Conservation (phyloP, 2,329 filamentous ascomycete genomes). For the Achaetomium macrosporum region DNA sequence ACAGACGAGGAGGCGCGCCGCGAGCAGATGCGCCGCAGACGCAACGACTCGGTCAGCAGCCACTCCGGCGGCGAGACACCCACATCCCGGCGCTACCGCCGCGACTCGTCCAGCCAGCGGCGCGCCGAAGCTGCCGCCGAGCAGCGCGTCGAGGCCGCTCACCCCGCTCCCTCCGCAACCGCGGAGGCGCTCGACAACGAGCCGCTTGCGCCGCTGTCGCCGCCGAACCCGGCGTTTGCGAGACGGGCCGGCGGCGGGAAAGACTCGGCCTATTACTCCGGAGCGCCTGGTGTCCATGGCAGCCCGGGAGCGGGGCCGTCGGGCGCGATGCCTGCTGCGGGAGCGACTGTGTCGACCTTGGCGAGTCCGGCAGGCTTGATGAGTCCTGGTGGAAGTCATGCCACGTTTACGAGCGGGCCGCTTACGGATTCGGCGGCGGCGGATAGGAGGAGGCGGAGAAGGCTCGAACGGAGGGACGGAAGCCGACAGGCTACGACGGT, state of each 20-base stretch:
- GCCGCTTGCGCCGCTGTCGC: slow-evolving; percentile 37
- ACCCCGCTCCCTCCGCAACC: neutral
- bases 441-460: slow-evolving; percentile 50
- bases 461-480: slow-evolving; percentile 47
- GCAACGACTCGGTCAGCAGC: slow-evolving; percentile 50
- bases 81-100: slow-evolving; percentile 45
- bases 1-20: slow-evolving; percentile 52
- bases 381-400: slow-evolving; percentile 38
- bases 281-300: neutral
- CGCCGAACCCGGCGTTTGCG: slow-evolving; percentile 53
- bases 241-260: slow-evolving; percentile 45
- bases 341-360: slow-evolving; percentile 42
- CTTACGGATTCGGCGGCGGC: slow-evolving; percentile 36
- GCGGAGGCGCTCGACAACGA: slow-evolving; percentile 13
- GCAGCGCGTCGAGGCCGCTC: slow-evolving; percentile 33
- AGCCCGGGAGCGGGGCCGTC: slow-evolving; percentile 38
- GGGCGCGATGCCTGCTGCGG: slow-evolving; percentile 34
- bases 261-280: slow-evolving; percentile 57
- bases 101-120: slow-evolving; percentile 45
- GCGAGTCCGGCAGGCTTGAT: slow-evolving; percentile 33
- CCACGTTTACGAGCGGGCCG: slow-evolving; percentile 35
- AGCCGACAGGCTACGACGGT: slow-evolving; percentile 29
- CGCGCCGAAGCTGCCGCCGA: slow-evolving; percentile 44
- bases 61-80: slow-evolving; percentile 52
- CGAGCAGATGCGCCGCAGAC: slow-evolving; percentile 30